Base-by-base conservation (phyloP, 2,329 filamentous ascomycete species). In the Trichoderma breve region DNA sequence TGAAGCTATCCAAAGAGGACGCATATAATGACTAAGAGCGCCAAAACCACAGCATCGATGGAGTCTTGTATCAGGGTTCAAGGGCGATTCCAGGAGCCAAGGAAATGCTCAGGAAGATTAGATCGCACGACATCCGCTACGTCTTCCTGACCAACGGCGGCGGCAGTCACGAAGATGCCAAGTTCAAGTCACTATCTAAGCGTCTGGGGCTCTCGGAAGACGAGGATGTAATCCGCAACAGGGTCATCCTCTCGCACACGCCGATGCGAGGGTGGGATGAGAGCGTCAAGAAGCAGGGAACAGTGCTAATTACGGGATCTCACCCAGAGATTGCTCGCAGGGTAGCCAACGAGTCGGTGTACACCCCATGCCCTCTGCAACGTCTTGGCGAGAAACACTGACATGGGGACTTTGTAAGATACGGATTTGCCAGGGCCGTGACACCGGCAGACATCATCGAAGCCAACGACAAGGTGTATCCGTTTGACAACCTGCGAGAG, bases 81-180 rank as follows among this genome's bases (percentile, higher is more conserved):
- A 89, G 91, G 74, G 90, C 93, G 3, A 90, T 98, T 61, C 92
- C 93, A 1, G 92, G 93, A 36, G 95, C 96, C 1, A 85, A 89
- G 1, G 87, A 93, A 77, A 88, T 94, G 15, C 87, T 99, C 24
- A 84, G 85, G 34, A 91, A 90, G 77, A 90, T 98, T 24, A 90
- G 94, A 76, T 83, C 87, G 61, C 87, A 94, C 78, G 86, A 88
- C 61, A 93, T 98, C 60, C 95, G 95, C 14, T 98, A 97, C 83
- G 95, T 99, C 77, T 89, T 99, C 39, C 86, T 99, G 74, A 99
- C 96, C 72, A 99, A 99, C 82, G 96, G 96, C 76, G 96, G 96
- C 55, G 96, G 96, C 72, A 94, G 92, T 78, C 89, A 90, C 74
- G 95, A 98, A 82, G 74, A 78, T 21, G 78, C 76, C 55, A 83